phyloP scores from a whole-genome alignment of 2,329 filamentous ascomycete genomes.

The Aspergillus sp. region DNA sequence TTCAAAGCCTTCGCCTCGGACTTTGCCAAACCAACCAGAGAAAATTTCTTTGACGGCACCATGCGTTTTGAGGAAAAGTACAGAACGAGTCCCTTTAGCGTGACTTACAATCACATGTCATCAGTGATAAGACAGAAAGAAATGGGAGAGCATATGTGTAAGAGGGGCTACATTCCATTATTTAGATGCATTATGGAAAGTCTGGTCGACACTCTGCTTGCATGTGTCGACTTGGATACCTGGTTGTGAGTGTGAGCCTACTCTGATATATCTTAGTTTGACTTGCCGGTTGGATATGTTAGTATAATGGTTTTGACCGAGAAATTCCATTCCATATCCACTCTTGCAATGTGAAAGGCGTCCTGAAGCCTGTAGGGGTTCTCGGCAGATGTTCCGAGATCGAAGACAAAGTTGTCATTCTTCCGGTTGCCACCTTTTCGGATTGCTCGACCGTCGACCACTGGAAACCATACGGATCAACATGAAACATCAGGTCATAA shows the following conservation, averaged over 20 bases:
- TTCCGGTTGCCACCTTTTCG: not conserved
- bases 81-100: not conserved
- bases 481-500: not conserved
- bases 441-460: not conserved
- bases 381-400: not conserved
- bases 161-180: not conserved
- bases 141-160: not conserved
- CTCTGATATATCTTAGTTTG: not conserved
- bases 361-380: not conserved
- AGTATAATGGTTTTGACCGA: not conserved
- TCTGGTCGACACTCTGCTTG: not conserved
- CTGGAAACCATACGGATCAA: not conserved
- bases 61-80: no score
- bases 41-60: no score
- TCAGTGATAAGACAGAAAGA: not conserved
- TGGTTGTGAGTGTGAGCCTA: not conserved
- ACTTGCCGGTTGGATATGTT: not conserved
- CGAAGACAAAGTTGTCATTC: not conserved
- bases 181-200: not conserved
- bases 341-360: not conserved
- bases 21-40: not conserved
- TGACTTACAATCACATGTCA: not conserved
- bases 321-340: not conserved
- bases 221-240: not conserved
- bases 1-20: not conserved